Evolutionary conservation across 2,329 filamentous ascomycete genomes (phyloP).

Genomic region (Coniochaeta pulveracea): DNA sequence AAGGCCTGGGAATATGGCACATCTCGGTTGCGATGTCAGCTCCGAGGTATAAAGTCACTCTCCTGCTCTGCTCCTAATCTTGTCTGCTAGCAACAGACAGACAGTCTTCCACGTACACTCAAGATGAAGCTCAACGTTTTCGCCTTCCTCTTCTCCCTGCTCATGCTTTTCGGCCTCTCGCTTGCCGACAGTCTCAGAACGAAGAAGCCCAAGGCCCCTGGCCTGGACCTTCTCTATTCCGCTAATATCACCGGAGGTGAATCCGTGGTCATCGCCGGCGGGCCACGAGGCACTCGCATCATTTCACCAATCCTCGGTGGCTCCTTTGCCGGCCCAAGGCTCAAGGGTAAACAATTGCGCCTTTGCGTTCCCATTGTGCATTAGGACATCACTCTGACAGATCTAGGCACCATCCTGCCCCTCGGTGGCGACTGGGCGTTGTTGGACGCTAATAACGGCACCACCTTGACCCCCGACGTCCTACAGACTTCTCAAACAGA

Average conservation of each 20-base stretch:
- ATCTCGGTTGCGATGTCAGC: too few species aligned
- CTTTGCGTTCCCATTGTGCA: background rate
- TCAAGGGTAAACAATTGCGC: slow-evolving; percentile 6
- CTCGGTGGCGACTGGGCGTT: slow-evolving; percentile 10
- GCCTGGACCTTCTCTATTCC: slow-evolving; percentile 8
- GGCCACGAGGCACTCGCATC: slow-evolving; percentile 5
- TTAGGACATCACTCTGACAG: background rate
- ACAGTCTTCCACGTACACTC: too few species aligned
- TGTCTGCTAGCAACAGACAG: too few species aligned
- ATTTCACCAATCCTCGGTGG: slow-evolving; percentile 8
- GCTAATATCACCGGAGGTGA: slow-evolving; percentile 10
- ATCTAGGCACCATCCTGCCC: background rate
- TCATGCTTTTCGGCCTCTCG: too few species aligned
- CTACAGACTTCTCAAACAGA: slow-evolving; percentile 11
- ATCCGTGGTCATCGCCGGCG: slow-evolving; percentile 1
- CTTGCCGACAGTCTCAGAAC: too few species aligned
- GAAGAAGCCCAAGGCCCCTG: slow-evolving; percentile 9
- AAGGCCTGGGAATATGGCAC: too few species aligned
- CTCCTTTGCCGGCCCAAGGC: slow-evolving; percentile 8
- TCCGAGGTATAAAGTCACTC: too few species aligned
- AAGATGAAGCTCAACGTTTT: too few species aligned
- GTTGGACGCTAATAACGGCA: slow-evolving; percentile 5
- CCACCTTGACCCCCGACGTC: slow-evolving; percentile 8
- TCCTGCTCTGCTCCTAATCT: too few species aligned
- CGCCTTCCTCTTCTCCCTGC: too few species aligned